Evolutionary conservation across 2,329 filamentous ascomycete genomes (phyloP).

Genomic region (Penicillium sp.): DNA sequence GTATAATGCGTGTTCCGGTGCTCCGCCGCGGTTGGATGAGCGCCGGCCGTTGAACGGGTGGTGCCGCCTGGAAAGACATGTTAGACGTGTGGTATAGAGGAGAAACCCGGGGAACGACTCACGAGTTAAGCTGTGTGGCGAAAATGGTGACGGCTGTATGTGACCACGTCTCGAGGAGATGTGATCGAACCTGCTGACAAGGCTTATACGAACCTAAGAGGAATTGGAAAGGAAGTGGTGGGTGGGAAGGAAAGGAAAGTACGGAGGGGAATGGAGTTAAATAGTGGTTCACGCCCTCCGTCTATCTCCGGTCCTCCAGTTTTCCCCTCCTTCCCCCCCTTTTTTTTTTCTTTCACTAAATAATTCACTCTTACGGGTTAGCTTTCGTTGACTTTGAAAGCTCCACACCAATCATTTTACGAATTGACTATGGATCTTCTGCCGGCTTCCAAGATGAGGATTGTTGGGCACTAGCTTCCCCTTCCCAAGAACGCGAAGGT

Average conservation of each 20-base stretch:
- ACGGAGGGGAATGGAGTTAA: not conserved
- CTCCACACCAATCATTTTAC: not conserved
- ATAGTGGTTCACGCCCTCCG: constrained; percentile 9
- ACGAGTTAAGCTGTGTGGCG: constrained; percentile 98
- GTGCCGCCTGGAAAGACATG: constrained; percentile 61
- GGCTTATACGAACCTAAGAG: constrained; percentile 25
- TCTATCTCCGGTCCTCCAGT: constrained; percentile 5
- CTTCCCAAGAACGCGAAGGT: not conserved
- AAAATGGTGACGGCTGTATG: constrained; percentile 80
- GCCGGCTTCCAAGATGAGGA: not conserved
- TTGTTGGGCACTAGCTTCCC: constrained; percentile 11
- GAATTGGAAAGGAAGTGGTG: constrained; percentile 15
- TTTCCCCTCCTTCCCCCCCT: not conserved
- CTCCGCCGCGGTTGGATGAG: constrained; percentile 79
- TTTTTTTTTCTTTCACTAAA: not conserved
- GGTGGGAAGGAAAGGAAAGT: not conserved
- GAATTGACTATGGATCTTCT: not conserved
- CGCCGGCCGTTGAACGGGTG: constrained; percentile 97
- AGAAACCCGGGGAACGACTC: constrained; percentile 42
- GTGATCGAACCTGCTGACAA: constrained; percentile 48
- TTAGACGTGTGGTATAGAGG: constrained; percentile 6
- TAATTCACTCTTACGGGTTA: not conserved
- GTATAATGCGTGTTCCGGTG: constrained; percentile 56
- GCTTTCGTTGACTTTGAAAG: not conserved
- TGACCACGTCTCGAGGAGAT: constrained; percentile 56